phyloP scores from a whole-genome alignment of 2,329 filamentous ascomycete genomes.

The Pseudofabraea citricarpa region DNA sequence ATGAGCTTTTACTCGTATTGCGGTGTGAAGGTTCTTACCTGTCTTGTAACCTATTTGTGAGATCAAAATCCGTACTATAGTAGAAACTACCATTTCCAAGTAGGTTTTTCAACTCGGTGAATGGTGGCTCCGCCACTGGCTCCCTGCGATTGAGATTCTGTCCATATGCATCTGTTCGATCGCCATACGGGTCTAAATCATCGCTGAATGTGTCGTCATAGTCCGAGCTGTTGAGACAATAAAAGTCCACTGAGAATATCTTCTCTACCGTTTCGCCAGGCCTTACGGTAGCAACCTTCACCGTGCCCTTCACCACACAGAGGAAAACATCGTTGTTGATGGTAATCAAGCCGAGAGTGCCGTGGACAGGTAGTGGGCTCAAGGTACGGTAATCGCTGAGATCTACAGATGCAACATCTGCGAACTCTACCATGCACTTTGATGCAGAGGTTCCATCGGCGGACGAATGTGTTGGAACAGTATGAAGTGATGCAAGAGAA shows the following conservation, averaged over 20 bases:
- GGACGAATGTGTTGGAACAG: conserved; percentile 36
- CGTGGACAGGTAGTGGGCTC: conserved; percentile 69
- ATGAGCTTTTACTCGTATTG: no score
- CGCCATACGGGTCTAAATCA: conserved; percentile 25
- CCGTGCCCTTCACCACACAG: conserved; percentile 78
- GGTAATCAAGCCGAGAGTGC: conserved; percentile 83
- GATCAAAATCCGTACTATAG: conserved; percentile 96
- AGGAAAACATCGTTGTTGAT: conserved; percentile 83
- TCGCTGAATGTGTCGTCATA: conserved; percentile 74
- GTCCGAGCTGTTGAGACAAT: conserved; percentile 80
- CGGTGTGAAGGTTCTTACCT: no score
- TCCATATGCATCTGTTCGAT: conserved; percentile 34
- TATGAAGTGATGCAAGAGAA: conserved; percentile 49
- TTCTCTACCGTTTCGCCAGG: conserved; percentile 86
- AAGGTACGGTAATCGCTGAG: conserved; percentile 73
- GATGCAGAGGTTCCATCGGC: conserved; percentile 18
- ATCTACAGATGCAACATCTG: conserved; percentile 57
- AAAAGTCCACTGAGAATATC: conserved; percentile 84
- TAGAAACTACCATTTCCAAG: conserved; percentile 93
- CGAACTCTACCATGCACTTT: conserved; percentile 83
- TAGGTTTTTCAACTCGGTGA: conserved; percentile 84
- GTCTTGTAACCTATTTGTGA: conserved; percentile 90
- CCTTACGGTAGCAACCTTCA: conserved; percentile 73
- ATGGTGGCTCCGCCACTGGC: conserved; percentile 75
- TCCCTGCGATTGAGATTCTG: conserved; percentile 61